These are phyloP conservation scores for Coriolopsis trogii DNA, from an alignment of 1,284 basidiomycete species.

Conservation along the genomic window DNA sequence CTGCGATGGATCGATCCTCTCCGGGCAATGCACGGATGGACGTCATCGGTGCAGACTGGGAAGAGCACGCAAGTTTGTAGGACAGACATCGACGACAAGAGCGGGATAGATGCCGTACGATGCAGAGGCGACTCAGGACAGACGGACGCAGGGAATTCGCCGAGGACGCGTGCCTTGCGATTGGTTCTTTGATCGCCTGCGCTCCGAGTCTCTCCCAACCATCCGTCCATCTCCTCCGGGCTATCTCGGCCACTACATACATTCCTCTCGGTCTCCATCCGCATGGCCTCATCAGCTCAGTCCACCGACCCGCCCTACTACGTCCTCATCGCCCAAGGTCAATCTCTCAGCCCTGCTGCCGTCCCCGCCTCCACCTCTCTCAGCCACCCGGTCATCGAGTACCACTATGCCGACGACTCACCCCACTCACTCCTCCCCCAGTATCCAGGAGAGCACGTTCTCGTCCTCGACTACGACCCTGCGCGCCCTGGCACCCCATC, in stretches of 20 bases:
- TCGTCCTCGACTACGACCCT: conserved; percentile 69
- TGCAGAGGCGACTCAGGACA: no score
- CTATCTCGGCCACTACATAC: neutral
- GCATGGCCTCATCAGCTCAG: conserved; percentile 7
- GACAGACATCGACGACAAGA: no score
- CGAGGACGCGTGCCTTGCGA: neutral
- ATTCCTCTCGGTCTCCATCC: neutral
- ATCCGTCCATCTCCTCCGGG: neutral
- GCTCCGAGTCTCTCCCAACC: neutral
- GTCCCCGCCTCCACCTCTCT: conserved; percentile 48
- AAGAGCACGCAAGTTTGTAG: no score
- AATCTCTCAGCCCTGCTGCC: conserved; percentile 36
- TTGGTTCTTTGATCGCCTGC: neutral
- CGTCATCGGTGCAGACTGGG: no score
- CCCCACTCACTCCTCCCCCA: conserved; percentile 62
- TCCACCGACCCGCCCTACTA: conserved; percentile 53
- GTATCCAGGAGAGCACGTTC: conserved; percentile 62
- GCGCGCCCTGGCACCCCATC: conserved; percentile 38
- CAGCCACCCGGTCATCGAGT: conserved; percentile 76
- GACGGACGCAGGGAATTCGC: no score
- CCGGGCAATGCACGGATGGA: no score
- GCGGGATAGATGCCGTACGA: no score
- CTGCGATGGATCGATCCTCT: no score
- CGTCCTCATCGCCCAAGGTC: conserved; percentile 57
- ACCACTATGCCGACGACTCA: conserved; percentile 78